A percentile compares a stretch with the other conserved stretches of the same genome.
Conservation (phyloP, 148 eudicot species). For the Mesembryanthemum crystallinum region DNA sequence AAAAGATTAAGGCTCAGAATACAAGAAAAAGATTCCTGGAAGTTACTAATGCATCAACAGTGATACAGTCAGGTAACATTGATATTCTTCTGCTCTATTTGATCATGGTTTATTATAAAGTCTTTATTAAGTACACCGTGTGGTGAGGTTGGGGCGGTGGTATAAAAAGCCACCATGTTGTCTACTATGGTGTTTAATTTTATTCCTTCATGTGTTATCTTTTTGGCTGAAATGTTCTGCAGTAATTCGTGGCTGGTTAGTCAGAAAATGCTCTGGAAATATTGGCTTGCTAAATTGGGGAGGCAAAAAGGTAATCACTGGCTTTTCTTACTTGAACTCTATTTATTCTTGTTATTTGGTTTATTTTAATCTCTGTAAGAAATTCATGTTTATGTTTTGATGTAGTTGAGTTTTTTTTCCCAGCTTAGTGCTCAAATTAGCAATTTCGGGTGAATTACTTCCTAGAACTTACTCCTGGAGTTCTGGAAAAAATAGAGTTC, state of each 20-base stretch:
- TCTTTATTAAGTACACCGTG: background rate
- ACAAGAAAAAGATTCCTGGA: constrained; percentile 43
- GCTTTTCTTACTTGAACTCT: background rate
- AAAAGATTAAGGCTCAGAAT: constrained; percentile 49
- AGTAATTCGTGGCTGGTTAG: constrained; percentile 92
- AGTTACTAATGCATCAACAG: constrained; percentile 49
- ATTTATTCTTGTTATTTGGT: background rate
- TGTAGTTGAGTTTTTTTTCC: background rate
- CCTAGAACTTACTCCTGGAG: background rate
- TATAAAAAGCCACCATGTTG: background rate
- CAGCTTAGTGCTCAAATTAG: background rate
- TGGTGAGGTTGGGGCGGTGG: background rate
- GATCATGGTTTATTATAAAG: background rate
- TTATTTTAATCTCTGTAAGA: background rate
- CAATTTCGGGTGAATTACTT: too few relatives aligned
- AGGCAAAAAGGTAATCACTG: constrained; percentile 46
- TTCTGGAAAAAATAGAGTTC: background rate
- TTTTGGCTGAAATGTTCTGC: constrained; percentile 15
- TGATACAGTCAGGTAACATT: constrained; percentile 70
- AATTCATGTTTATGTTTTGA: background rate
- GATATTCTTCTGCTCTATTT: background rate
- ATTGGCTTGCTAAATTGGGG: constrained; percentile 70
- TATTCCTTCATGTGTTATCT: background rate
- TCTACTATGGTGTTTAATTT: too few relatives aligned
- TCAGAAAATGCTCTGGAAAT: constrained; percentile 88